Base-by-base conservation (phyloP, 2,329 filamentous ascomycete species). In the Claviceps pazoutovae region DNA sequence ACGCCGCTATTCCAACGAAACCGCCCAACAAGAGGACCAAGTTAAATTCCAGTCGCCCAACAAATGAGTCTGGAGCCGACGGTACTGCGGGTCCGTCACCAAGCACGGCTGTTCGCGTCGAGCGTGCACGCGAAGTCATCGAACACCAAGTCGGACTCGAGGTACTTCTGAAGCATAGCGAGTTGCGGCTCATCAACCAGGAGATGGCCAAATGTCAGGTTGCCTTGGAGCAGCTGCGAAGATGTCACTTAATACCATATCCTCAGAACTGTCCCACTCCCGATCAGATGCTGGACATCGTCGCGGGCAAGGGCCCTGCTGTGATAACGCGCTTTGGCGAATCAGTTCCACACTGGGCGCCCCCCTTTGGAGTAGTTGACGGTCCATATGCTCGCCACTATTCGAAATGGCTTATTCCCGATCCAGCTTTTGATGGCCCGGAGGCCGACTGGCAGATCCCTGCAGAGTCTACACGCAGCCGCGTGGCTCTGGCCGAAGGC, bases 321-420 rank as follows among this genome's bases (percentile, higher is more conserved):
- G 66, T 93, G 56, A 74, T 78, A 55, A 71, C 77, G 56, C 73
- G 72, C 57, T 68, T 76, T 56, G 82, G 82, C 60, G 81, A 82
- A 59, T 74, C 79, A 55, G 74, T 82, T 58, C 86, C 89, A 54
- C 74, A 80, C 61, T 88, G 86, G 74, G 87, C 90, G 39, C 80
- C 93, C 45, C 86, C 93, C 3, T 95, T 90, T 74, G 91, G 91
- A 58, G 88, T 96, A 52, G 82, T 83, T 16, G 88, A 96, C 61
- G 93, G 93, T 11, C 90, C 93, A 2, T 97, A 97, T 69, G 84
- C 89, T 55, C 83, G 89, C 59, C 93, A 97, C 71, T 96, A 96
- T 69, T 83, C 88, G 64, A 88, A 87, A 73, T 98, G 93, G 93
- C 80, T 98, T 58, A 83, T 97, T 54, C 87, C 86, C 49, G 89